Evolutionary conservation across 225 moss, liverwort and hornwort species (phyloP).

Genomic region (Polytrichum formosum): DNA sequence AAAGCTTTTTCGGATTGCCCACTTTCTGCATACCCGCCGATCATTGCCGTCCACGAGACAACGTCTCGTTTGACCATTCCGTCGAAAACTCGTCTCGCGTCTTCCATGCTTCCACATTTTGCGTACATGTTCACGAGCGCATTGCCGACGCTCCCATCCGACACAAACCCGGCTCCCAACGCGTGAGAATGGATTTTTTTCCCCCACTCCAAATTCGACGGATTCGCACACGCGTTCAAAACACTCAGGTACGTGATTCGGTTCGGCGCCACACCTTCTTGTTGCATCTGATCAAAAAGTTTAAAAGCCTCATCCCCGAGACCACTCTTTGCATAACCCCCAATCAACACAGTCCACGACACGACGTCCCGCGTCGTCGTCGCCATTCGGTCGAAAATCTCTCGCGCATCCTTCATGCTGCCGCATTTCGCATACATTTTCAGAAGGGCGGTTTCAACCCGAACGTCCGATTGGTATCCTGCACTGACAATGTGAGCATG

Average conservation of each 20-base stretch:
- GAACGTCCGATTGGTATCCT: constrained; percentile 29
- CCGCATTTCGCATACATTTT: constrained; percentile 36
- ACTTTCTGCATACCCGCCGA: constrained; percentile 27
- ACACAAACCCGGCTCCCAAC: constrained; percentile 14
- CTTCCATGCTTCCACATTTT: constrained; percentile 29
- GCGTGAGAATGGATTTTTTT: constrained; percentile 21
- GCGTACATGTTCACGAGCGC: constrained; percentile 38
- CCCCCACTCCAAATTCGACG: constrained; percentile 17
- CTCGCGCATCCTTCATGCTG: constrained; percentile 24
- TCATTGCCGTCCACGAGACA: constrained; percentile 21
- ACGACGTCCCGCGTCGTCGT: constrained; percentile 22
- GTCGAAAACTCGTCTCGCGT: constrained; percentile 24
- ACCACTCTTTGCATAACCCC: constrained; percentile 30
- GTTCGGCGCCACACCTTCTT: constrained; percentile 23
- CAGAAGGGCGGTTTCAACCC: constrained; percentile 33
- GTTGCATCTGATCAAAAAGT: constrained; percentile 35
- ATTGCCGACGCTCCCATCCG: constrained; percentile 31
- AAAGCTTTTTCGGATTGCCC: constrained; percentile 28
- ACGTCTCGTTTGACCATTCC: constrained; percentile 14
- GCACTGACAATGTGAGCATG: constrained; percentile 5
- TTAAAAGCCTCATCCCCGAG: constrained; percentile 19
- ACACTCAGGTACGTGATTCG: constrained; percentile 22
- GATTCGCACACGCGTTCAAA: constrained; percentile 29
- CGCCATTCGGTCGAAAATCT: constrained; percentile 25
- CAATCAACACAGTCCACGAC: constrained; percentile 39